These are phyloP conservation scores for Hypsizygus ulmarius DNA, from an alignment of 1,284 basidiomycete genomes.

Conservation along the genomic window DNA sequence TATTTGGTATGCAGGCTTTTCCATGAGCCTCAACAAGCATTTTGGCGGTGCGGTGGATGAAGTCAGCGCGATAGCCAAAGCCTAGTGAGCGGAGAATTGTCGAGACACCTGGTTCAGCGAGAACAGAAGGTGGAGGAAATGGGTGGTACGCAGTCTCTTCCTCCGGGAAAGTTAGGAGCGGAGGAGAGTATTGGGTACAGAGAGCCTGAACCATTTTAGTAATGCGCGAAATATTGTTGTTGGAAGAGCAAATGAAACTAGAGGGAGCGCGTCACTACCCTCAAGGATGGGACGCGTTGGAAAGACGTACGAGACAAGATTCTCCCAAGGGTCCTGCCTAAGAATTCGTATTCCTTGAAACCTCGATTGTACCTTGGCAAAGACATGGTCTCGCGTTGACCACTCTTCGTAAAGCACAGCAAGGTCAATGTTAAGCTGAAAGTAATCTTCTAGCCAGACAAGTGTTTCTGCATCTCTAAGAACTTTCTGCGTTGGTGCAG, in stretches of 20 bases:
- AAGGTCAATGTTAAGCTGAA: conserved; percentile 82
- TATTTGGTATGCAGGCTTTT: conserved; percentile 17
- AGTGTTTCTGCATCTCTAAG: conserved; percentile 61
- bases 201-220: conserved; percentile 83
- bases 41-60: conserved; percentile 80
- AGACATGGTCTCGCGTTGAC: conserved; percentile 73
- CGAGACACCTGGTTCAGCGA: conserved; percentile 66
- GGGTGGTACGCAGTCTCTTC: conserved; percentile 61
- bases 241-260: conserved; percentile 97
- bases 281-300: conserved; percentile 8
- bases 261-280: background rate
- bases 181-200: conserved; percentile 68
- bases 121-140: conserved; percentile 76
- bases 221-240: conserved; percentile 94
- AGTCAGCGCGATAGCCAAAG: conserved; percentile 95
- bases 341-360: conserved; percentile 73
- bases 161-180: conserved; percentile 48
- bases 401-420: conserved; percentile 78
- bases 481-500: conserved; percentile 31
- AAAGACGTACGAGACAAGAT: conserved; percentile 77
- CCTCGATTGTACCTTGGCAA: conserved; percentile 59
- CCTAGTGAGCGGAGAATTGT: conserved; percentile 75
- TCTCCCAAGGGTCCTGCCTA: conserved; percentile 96
- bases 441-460: conserved; percentile 83
- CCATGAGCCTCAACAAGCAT: conserved; percentile 68